A percentile compares a stretch with the other conserved stretches of the same genome.
Conservation (phyloP, 75 land plant genomes). For the Cryptomeria japonica region DNA sequence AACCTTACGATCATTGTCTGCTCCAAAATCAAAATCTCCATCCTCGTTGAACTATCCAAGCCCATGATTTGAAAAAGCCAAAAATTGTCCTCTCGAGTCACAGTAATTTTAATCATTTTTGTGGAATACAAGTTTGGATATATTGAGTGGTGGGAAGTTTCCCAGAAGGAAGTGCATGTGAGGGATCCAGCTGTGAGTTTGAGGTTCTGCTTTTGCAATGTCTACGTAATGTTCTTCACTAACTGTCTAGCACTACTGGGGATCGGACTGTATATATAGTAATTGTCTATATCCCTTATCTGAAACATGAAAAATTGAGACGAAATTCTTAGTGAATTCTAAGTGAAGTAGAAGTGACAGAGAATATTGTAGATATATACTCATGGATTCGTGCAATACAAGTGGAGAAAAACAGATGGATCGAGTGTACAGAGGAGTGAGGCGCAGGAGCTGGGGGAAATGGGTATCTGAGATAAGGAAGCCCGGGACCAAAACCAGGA, state of each 20-base stretch:
- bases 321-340: too few species aligned
- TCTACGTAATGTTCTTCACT: neutral
- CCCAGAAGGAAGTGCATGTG: neutral
- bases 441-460: constrained; percentile 17
- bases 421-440: constrained; percentile 17
- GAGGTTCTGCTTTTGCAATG: neutral
- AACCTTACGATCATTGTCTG: neutral
- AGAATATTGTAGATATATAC: neutral
- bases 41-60: neutral
- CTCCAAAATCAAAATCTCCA: neutral
- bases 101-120: too few species aligned
- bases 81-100: neutral
- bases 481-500: constrained; percentile 12
- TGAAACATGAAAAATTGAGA: too few species aligned
- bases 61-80: neutral
- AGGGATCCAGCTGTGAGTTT: neutral
- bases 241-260: neutral
- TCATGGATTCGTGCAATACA: neutral
- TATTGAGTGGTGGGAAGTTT: neutral
- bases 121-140: neutral
- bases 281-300: too few species aligned
- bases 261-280: too few species aligned
- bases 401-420: neutral
- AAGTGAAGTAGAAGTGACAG: neutral
- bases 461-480: constrained; percentile 39